These are phyloP conservation scores for Beauveria caledonica DNA, from an alignment of 2,329 filamentous ascomycete genomes.

Conservation along the genomic window DNA sequence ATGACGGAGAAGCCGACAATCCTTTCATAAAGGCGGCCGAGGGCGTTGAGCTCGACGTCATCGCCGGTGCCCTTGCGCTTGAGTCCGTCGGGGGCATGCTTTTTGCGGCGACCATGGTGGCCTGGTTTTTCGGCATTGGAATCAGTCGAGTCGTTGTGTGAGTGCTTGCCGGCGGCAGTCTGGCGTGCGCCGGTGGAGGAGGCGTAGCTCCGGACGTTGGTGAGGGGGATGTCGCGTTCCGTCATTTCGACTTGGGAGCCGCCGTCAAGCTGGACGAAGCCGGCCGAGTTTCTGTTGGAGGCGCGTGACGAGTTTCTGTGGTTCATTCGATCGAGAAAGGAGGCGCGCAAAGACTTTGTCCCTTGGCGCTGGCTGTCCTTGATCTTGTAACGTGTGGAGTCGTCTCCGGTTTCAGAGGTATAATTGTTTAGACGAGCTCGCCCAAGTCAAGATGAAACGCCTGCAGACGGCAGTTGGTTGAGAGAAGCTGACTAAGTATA, in stretches of 20 bases:
- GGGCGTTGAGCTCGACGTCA: conserved; percentile 51
- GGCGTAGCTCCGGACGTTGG: conserved; percentile 45
- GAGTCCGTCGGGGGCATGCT: conserved; percentile 30
- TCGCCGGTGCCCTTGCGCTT: conserved; percentile 40
- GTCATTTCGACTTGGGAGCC: conserved; percentile 25
- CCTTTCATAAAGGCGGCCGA: conserved; percentile 58
- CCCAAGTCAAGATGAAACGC: conserved; percentile 5
- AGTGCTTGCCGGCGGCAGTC: conserved; percentile 26
- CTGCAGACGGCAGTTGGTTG: conserved; percentile 10
- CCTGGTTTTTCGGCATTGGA: conserved; percentile 38
- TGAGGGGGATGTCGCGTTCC: conserved; percentile 43
- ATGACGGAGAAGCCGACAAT: conserved; percentile 55
- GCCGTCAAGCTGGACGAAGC: conserved; percentile 37
- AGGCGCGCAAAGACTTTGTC: background rate
- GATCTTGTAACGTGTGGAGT: conserved; percentile 6
- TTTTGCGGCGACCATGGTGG: conserved; percentile 41
- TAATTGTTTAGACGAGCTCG: background rate
- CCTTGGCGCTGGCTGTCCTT: background rate
- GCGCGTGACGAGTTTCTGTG: conserved; percentile 25
- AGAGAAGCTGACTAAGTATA: background rate
- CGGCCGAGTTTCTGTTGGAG: conserved; percentile 26
- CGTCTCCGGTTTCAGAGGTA: conserved; percentile 10
- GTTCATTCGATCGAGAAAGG: conserved; percentile 17
- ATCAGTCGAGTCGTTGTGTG: conserved; percentile 24
- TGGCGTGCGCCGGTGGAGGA: conserved; percentile 47